Conservation (phyloP, 192 early-diverging fungal species). For the Coemansia sp. region DNA sequence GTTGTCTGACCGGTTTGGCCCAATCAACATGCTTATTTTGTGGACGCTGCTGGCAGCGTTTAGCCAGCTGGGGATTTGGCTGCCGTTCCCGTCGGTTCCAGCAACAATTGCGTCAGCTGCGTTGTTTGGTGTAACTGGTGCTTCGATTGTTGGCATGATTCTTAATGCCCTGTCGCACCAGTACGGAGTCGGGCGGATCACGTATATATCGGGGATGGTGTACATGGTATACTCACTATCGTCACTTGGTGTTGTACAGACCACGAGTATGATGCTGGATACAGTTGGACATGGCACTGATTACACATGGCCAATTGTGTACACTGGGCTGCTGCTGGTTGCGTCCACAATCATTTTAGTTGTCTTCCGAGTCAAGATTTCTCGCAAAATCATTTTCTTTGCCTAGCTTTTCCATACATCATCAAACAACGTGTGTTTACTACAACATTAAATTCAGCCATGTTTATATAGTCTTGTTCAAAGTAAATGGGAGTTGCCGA, state of each 20-base stretch:
- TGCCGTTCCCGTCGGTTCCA: constrained; percentile 29
- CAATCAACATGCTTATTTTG: constrained; percentile 36
- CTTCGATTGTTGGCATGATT: constrained; percentile 45
- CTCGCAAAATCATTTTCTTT: constrained; percentile 5
- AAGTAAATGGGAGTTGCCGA: no score
- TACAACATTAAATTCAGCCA: not conserved
- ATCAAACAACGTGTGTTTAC: no score
- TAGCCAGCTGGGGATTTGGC: constrained; percentile 52
- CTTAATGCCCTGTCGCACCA: constrained; percentile 38
- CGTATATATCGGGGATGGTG: constrained; percentile 51
- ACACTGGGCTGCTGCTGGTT: constrained; percentile 34
- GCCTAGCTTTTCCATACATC: not conserved
- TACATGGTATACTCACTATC: constrained; percentile 47
- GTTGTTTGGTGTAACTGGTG: constrained; percentile 44
- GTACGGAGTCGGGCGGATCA: constrained; percentile 38
- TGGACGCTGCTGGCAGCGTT: constrained; percentile 37
- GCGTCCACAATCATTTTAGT: constrained; percentile 23
- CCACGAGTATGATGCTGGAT: constrained; percentile 51
- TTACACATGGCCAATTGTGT: constrained; percentile 53
- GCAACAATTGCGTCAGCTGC: constrained; percentile 31
- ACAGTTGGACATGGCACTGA: constrained; percentile 39
- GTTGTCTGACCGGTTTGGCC: constrained; percentile 38
- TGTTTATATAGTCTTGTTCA: no score
- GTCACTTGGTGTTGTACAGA: constrained; percentile 40
- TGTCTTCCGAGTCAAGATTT: constrained; percentile 33